These are phyloP conservation scores for Nothopassalora personata DNA, from an alignment of 2,329 filamentous ascomycete species.

Conservation along the genomic window DNA sequence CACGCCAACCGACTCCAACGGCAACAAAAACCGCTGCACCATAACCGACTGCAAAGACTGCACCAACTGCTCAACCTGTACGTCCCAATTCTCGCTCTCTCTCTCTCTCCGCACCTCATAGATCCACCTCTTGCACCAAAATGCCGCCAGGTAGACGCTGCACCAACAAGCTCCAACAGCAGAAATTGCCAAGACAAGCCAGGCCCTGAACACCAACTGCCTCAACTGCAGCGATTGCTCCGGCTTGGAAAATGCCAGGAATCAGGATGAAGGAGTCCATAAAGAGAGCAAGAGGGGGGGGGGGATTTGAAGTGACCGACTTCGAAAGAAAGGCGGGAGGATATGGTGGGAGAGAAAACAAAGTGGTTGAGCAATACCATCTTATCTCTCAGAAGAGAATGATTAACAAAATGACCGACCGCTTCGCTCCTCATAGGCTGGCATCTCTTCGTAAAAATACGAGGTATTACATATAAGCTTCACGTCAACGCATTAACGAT, in stretches of 20 bases:
- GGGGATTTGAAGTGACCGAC: not conserved
- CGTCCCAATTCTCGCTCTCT: not conserved
- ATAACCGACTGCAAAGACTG: constrained; percentile 13
- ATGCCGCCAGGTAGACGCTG: not conserved
- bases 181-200: not conserved
- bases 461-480: not conserved
- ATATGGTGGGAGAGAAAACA: too few relatives aligned
- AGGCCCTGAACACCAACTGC: not conserved
- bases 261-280: not conserved
- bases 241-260: not conserved
- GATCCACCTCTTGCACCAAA: not conserved
- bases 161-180: not conserved
- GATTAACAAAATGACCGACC: not conserved
- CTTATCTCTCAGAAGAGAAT: too few relatives aligned
- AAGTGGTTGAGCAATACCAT: too few relatives aligned
- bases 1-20: constrained; percentile 5
- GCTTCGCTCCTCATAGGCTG: not conserved
- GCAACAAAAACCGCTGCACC: constrained; percentile 12
- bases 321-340: too few relatives aligned
- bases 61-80: constrained; percentile 15
- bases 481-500: not conserved
- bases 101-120: not conserved
- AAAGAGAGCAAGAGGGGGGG: constrained; percentile 1
- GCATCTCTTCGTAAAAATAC: not conserved
- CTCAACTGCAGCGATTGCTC: constrained; percentile 3